Conservation (phyloP, 805 yeast species). For the Sugiyamaella chiloensis region DNA sequence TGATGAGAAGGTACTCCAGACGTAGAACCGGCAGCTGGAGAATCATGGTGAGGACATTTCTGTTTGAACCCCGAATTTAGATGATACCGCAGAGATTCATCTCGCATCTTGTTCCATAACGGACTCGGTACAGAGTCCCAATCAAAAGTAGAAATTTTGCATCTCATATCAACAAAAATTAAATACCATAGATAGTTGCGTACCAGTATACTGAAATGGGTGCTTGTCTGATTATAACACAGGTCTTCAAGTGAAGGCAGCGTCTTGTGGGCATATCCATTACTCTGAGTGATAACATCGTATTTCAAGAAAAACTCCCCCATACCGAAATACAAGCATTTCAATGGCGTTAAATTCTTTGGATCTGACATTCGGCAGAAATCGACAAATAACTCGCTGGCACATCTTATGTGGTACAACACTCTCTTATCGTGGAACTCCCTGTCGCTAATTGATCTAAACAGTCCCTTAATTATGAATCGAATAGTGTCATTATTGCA, state of each 20-base stretch:
- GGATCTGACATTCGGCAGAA: background rate
- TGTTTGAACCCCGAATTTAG: no score
- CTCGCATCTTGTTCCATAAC: background rate
- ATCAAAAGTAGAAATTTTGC: background rate
- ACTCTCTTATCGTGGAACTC: background rate
- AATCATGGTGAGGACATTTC: no score
- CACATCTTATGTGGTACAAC: background rate
- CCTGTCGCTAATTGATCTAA: background rate
- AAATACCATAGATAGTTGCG: background rate
- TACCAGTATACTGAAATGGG: no score
- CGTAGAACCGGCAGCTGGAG: no score
- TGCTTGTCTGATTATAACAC: background rate
- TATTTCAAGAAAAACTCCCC: slow-evolving; percentile 11
- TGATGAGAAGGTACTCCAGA: no score
- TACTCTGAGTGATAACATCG: background rate
- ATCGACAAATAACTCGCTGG: background rate
- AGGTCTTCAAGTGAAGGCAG: background rate
- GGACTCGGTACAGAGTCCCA: background rate
- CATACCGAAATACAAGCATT: slow-evolving; percentile 6
- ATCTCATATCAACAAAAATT: background rate
- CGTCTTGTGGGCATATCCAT: background rate
- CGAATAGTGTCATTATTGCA: background rate
- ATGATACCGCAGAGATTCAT: no score
- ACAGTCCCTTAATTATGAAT: background rate
- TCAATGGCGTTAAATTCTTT: background rate